Conservation (phyloP, 2,329 filamentous ascomycete species). For the Sclerotinia spermophila region DNA sequence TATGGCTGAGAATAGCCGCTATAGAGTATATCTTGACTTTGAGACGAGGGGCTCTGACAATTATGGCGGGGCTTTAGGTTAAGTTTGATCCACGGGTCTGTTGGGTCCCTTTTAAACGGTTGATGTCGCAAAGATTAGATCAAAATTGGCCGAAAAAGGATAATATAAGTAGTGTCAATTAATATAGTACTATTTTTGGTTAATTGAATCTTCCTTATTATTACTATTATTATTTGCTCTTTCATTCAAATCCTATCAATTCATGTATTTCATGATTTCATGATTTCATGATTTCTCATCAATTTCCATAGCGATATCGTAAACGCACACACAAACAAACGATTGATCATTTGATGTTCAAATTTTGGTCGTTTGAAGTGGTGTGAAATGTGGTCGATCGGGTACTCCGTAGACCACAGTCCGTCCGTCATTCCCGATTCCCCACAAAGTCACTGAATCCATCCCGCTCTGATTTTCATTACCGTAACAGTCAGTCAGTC, state of each 20-base stretch:
- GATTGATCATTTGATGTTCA: not conserved
- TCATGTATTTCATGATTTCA: no score
- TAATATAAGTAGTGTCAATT: no score
- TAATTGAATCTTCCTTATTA: not conserved
- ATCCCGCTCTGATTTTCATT: not conserved
- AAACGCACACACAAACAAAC: not conserved
- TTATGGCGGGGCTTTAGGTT: not conserved
- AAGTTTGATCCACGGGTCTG: not conserved
- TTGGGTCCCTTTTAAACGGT: not conserved
- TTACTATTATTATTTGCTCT: not conserved
- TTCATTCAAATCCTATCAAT: not conserved
- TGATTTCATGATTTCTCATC: not conserved
- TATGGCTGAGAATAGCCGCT: not conserved
- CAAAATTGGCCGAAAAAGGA: no score
- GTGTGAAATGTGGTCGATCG: not conserved
- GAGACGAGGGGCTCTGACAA: not conserved
- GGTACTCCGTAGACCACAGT: not conserved
- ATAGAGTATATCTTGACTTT: not conserved
- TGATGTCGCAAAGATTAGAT: not conserved
- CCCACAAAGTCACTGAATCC: constrained; percentile 9
- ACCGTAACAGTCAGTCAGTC: no score
- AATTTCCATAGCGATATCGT: no score
- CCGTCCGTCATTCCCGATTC: not conserved
- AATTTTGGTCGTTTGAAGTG: not conserved
- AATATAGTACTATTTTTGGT: not conserved